These are phyloP conservation scores for Camillea tinctor DNA, from an alignment of 2,329 filamentous ascomycete genomes.

Conservation along the genomic window DNA sequence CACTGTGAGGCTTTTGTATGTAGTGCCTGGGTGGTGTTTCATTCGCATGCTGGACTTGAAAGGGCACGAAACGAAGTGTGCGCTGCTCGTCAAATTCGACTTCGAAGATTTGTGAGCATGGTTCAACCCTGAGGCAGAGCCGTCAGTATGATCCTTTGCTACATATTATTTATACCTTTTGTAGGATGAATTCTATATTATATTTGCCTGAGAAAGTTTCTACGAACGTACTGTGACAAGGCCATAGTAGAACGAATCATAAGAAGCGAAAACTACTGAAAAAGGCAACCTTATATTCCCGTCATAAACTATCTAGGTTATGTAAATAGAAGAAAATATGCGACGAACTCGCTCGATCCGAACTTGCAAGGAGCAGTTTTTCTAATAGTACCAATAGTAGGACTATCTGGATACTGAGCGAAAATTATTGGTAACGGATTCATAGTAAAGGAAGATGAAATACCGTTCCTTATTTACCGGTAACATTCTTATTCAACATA, in stretches of 20 bases:
- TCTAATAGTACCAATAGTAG: background rate
- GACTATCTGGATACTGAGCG: background rate
- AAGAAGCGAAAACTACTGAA: too few species aligned
- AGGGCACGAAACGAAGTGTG: conserved; percentile 62
- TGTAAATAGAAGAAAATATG: too few species aligned
- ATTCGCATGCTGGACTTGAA: conserved; percentile 64
- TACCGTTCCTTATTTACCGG: too few species aligned
- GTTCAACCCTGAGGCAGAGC: too few species aligned
- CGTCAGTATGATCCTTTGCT: too few species aligned
- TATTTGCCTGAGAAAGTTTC: too few species aligned
- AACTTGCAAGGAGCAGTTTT: background rate
- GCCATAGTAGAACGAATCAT: too few species aligned
- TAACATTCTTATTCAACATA: background rate
- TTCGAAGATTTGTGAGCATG: conserved; percentile 40
- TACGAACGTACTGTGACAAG: too few species aligned
- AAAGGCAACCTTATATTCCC: too few species aligned
- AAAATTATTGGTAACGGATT: background rate
- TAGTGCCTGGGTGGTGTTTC: conserved; percentile 59
- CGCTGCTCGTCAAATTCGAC: conserved; percentile 61
- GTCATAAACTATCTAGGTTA: too few species aligned
- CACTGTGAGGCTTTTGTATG: conserved; percentile 59
- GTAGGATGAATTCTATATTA: too few species aligned
- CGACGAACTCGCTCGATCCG: background rate
- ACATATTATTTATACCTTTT: too few species aligned
- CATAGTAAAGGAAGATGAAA: background rate